A percentile compares a stretch with the other conserved stretches of the same genome.
These are phyloP conservation scores for Pseudocercospora fijiensis DNA, from an alignment of 2,329 filamentous ascomycete species.

Conservation along the genomic window DNA sequence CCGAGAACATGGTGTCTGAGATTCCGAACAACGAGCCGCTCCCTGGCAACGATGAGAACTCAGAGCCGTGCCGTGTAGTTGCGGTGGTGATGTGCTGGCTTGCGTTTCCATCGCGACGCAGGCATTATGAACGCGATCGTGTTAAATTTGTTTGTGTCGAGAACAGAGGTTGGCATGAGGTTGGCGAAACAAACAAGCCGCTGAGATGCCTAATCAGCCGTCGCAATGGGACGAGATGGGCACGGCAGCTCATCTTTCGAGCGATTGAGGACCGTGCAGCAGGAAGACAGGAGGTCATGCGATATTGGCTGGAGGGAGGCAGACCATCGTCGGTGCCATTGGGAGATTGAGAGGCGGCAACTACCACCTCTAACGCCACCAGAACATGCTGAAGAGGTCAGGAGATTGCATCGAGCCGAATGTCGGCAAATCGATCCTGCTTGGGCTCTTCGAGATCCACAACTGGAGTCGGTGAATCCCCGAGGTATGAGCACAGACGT, in stretches of 20 bases:
- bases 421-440: background rate
- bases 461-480: background rate
- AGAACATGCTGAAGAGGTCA: background rate
- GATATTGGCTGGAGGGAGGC: background rate
- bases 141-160: constrained; percentile 29
- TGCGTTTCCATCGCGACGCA: constrained; percentile 32
- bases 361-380: background rate
- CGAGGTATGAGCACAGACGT: background rate
- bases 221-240: background rate
- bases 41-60: constrained; percentile 16
- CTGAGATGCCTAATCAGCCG: constrained; percentile 7
- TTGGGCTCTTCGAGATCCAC: background rate
- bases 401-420: constrained; percentile 2
- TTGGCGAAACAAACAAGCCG: constrained; percentile 22
- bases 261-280: background rate
- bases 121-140: constrained; percentile 27
- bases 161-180: constrained; percentile 25
- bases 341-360: background rate
- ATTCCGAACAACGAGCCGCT: background rate
- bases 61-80: constrained; percentile 20
- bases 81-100: constrained; percentile 26
- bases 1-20: constrained; percentile 17
- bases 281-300: constrained; percentile 8
- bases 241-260: background rate
- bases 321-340: background rate